Evolutionary conservation across 1,139 yeast species (phyloP).

Genomic region (Geotrichum candidum): DNA sequence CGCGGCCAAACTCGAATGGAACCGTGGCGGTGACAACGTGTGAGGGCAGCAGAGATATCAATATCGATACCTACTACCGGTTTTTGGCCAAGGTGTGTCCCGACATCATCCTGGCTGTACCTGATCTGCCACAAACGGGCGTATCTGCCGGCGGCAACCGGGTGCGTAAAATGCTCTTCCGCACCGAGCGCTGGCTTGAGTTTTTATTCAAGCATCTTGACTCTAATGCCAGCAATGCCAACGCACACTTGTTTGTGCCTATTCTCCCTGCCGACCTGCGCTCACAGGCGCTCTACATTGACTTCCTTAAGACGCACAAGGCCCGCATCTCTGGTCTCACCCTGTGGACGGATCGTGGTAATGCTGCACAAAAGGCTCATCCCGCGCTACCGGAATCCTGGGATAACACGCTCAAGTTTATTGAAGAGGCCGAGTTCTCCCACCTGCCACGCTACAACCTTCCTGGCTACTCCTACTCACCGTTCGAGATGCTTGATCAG

Average conservation of each 20-base stretch:
- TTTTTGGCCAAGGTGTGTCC: constrained; percentile 27
- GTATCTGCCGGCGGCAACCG: constrained; percentile 35
- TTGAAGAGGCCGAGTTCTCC: constrained; percentile 11
- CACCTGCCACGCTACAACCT: constrained; percentile 24
- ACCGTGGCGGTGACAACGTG: constrained; percentile 33
- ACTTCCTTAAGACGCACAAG: constrained; percentile 19
- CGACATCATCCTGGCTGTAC: constrained; percentile 31
- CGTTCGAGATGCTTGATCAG: constrained; percentile 33
- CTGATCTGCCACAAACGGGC: constrained; percentile 34
- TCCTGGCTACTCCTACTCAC: constrained; percentile 28
- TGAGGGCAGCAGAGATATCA: constrained; percentile 35
- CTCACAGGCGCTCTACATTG: constrained; percentile 28
- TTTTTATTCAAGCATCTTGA: constrained; percentile 18
- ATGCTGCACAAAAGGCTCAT: constrained; percentile 7
- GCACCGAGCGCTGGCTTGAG: constrained; percentile 35
- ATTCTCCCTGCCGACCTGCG: constrained; percentile 29
- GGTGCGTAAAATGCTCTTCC: constrained; percentile 33
- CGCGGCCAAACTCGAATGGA: constrained; percentile 34
- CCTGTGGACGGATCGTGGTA: constrained; percentile 22
- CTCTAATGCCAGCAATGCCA: not conserved
- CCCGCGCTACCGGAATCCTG: constrained; percentile 18
- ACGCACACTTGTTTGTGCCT: constrained; percentile 29
- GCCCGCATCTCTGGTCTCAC: constrained; percentile 25
- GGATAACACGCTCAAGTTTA: constrained; percentile 15
- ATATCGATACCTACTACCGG: constrained; percentile 25